Base-by-base conservation (phyloP, 2,329 filamentous ascomycete genomes). In the Aspergillus texensis region DNA sequence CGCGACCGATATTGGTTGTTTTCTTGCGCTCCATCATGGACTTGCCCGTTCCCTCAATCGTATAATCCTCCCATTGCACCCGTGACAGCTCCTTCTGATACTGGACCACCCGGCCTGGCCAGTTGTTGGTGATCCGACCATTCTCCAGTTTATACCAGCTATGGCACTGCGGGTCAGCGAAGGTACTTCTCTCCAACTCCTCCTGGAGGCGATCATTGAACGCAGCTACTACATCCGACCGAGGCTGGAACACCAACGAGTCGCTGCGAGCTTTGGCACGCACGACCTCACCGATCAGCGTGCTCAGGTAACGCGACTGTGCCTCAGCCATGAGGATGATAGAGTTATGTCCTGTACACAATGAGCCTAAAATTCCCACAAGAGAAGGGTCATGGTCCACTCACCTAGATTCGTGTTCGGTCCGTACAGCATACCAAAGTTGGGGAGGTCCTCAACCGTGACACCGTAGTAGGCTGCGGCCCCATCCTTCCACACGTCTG, bases 291-390 rank as follows among this genome's bases (percentile, higher is more conserved):
- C 71, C 69, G 54, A 88, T 80, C 41, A 88, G 67, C 0, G 76
- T 77, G 63, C 81, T 84, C 62, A 88, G 80, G 68, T 87, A 88
- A 3, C 82, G 79, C 3, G 78, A 80, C 67, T 88, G 85, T 2
- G 85, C 81, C 69, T 88, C 86, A 64, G 88, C 86, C 85, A 87
- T 88, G n/a, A 87, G 77, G 66, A 88, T 84, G 67, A 88, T 87
- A 60, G 79, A 82, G 65, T 85, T 86, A 70, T 86, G 83, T 0
- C 83, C 85, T 60, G 45, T 30, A 24, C 2, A 16, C n/a, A 5
- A 32, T 52, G 9, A 52, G 48, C 10, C 16, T 2, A 34, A 34
- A 19, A 11, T 32, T 32, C 10, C 4, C 16, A 32, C 9, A 52
- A 11, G 19, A 12, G 19, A 12, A n/a, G 28, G 19, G 9, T 9